phyloP scores from a whole-genome alignment of 768 basidiomycete species.

The Tylopilus subfusipes region DNA sequence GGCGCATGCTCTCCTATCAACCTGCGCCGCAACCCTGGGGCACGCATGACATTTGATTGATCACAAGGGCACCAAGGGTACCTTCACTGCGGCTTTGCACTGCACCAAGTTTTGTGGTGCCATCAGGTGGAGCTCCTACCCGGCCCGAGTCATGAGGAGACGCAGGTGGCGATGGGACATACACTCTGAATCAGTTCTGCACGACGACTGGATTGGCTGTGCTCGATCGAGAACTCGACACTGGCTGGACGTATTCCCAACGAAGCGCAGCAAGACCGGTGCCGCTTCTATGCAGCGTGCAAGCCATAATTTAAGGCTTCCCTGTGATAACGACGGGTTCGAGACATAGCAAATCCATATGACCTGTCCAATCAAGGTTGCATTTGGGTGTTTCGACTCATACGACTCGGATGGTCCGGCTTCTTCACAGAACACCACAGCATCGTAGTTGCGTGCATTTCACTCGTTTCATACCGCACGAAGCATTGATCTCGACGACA shows the following conservation, averaged over 20 bases:
- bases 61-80: not conserved
- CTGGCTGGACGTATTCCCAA: not conserved
- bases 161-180: not conserved
- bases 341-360: constrained; percentile 8
- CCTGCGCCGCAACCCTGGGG: constrained; percentile 3
- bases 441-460: not conserved
- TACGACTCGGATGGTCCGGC: constrained; percentile 6
- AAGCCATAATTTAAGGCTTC: constrained; percentile 9
- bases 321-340: constrained; percentile 1
- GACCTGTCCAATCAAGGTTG: not conserved
- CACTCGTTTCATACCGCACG: not conserved
- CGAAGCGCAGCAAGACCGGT: constrained; percentile 18
- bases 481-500: constrained; percentile 10
- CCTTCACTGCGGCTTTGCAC: constrained; percentile 3
- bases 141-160: no score
- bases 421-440: constrained; percentile 15
- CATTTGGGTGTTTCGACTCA: constrained; percentile 6
- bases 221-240: constrained; percentile 11
- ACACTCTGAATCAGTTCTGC: not conserved
- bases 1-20: constrained; percentile 8
- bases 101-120: not conserved
- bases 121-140: not conserved
- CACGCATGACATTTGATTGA: not conserved
- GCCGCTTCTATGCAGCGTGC: constrained; percentile 20
- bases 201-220: constrained; percentile 12